Evolutionary conservation across 2,329 filamentous ascomycete species (phyloP).

Genomic region (Lachnum nothofagi): DNA sequence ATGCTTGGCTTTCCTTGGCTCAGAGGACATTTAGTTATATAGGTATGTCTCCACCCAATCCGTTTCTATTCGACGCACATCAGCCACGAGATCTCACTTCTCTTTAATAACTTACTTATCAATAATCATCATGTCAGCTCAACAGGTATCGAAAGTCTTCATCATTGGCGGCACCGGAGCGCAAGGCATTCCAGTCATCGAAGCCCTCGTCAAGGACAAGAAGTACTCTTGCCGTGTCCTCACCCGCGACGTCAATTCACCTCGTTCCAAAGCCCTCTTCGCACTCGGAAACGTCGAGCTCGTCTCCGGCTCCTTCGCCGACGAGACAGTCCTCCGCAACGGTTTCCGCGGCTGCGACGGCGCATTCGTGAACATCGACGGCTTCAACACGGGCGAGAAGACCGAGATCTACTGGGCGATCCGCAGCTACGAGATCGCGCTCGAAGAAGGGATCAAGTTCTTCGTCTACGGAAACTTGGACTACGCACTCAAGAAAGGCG

Average conservation of each 20-base stretch:
- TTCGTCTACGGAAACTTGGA: conserved; percentile 47
- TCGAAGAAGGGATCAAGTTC: conserved; percentile 41
- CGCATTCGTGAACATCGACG: conserved; percentile 52
- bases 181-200: conserved; percentile 45
- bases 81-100: too few species aligned
- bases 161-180: conserved; percentile 48
- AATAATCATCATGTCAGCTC: neutral
- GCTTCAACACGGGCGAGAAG: conserved; percentile 50
- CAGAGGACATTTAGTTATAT: too few species aligned
- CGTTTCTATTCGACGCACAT: too few species aligned
- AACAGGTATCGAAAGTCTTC: conserved; percentile 26
- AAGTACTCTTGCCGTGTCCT: conserved; percentile 43
- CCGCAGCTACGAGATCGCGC: conserved; percentile 38
- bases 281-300: conserved; percentile 43
- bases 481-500: conserved; percentile 43
- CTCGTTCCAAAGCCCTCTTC: conserved; percentile 40
- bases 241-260: conserved; percentile 42
- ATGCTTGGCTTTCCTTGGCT: too few species aligned
- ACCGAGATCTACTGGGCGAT: conserved; percentile 46
- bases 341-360: conserved; percentile 42
- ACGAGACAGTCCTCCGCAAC: conserved; percentile 40
- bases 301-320: conserved; percentile 44
- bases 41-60: too few species aligned
- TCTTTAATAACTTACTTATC: too few species aligned
- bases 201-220: conserved; percentile 38